These are phyloP conservation scores for Curvularia eragrostidis DNA, from an alignment of 2,329 filamentous ascomycete species.

Conservation along the genomic window DNA sequence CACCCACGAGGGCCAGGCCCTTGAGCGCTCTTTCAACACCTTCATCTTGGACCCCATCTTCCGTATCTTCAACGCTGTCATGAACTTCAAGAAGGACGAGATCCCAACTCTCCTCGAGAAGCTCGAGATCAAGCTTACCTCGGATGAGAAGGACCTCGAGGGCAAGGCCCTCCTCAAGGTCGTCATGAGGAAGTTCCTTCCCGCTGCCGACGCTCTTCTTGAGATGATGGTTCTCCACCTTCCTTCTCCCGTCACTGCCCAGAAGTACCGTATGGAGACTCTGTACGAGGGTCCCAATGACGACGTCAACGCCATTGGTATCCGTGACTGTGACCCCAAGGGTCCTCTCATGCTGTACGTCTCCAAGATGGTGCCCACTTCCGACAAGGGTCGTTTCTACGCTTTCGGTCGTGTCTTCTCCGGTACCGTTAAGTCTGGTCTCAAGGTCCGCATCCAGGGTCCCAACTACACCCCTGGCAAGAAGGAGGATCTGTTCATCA, in stretches of 20 bases:
- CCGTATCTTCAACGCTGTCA: conserved; percentile 95
- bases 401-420: conserved; percentile 99
- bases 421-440: conserved; percentile 94
- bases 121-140: conserved; percentile 88
- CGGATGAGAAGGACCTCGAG: conserved; percentile 89
- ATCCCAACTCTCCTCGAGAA: conserved; percentile 82
- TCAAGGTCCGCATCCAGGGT: conserved; percentile 99
- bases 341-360: conserved; percentile 99
- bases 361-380: conserved; percentile 99
- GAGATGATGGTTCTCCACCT: conserved; percentile 99
- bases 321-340: conserved; percentile 98
- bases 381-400: conserved; percentile 99
- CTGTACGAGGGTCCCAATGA: conserved; percentile 97
- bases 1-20: conserved; percentile 81
- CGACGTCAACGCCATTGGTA: conserved; percentile 91
- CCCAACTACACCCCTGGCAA: conserved; percentile 98
- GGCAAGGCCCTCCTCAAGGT: conserved; percentile 98
- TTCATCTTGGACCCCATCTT: conserved; percentile 99
- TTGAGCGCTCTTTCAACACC: conserved; percentile 99
- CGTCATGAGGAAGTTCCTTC: conserved; percentile 98
- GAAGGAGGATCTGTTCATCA: conserved; percentile 99
- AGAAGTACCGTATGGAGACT: conserved; percentile 97
- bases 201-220: conserved; percentile 94
- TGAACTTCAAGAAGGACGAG: conserved; percentile 99
- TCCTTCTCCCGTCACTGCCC: conserved; percentile 92